A percentile compares a stretch with the other conserved stretches of the same genome.
Conservation (phyloP, 345 rosid genomes). For the Brassica cretica region DNA sequence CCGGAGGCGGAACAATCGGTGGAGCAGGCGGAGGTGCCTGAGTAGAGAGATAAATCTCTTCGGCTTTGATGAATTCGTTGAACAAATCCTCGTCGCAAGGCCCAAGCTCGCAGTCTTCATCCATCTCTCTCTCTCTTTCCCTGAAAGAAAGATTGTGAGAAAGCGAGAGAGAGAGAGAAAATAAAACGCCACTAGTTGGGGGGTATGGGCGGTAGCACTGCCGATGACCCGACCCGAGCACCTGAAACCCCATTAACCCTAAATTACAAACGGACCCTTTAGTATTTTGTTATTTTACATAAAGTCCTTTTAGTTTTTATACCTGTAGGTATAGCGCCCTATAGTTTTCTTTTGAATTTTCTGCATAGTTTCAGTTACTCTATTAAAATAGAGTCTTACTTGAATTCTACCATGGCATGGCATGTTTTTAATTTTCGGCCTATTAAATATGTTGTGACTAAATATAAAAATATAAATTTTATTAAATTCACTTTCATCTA, state of each 20-base stretch:
- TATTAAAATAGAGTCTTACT: too few relatives aligned
- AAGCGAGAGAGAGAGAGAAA: neutral
- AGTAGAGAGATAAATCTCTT: constrained; percentile 45
- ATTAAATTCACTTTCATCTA: too few relatives aligned
- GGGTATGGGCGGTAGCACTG: neutral
- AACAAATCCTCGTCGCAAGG: constrained; percentile 67
- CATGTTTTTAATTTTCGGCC: too few relatives aligned
- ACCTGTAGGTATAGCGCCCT: neutral
- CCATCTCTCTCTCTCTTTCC: constrained; percentile 18
- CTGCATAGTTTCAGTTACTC: too few relatives aligned
- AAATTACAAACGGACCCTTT: neutral
- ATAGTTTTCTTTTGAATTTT: neutral
- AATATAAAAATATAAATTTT: too few relatives aligned
- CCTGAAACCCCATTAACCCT: neutral
- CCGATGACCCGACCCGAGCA: constrained; percentile 23
- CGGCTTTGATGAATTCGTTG: constrained; percentile 46
- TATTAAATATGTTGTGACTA: too few relatives aligned
- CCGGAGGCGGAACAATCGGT: constrained; percentile 23
- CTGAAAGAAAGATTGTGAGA: neutral
- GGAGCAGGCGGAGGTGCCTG: constrained; percentile 14
- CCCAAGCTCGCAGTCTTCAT: constrained; percentile 42
- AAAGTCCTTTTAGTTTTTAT: neutral
- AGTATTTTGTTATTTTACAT: neutral
- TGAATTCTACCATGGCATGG: too few relatives aligned
- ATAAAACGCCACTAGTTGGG: constrained; percentile 3